A percentile compares a stretch with the other conserved stretches of the same genome.
These are phyloP conservation scores for Pseudohalonectria lignicola DNA, from an alignment of 2,329 filamentous ascomycete species.

Conservation along the genomic window DNA sequence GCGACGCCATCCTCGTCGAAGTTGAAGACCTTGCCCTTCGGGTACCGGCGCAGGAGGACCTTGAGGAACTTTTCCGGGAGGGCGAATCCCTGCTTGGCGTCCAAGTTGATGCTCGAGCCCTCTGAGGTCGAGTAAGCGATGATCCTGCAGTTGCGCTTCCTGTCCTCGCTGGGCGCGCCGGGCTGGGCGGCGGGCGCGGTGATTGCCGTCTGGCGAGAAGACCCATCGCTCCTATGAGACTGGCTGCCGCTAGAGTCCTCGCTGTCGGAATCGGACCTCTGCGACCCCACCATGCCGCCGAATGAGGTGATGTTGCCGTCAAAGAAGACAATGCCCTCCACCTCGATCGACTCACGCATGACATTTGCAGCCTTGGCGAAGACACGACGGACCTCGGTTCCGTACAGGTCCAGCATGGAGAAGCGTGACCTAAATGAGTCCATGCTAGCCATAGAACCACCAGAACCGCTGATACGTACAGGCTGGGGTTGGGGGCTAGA, in stretches of 20 bases:
- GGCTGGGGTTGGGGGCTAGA: background rate
- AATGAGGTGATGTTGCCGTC: constrained; percentile 20
- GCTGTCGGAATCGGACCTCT: background rate
- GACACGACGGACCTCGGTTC: constrained; percentile 8
- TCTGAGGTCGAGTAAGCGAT: constrained; percentile 26
- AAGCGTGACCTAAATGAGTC: background rate
- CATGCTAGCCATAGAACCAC: too few relatives aligned
- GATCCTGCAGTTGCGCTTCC: constrained; percentile 15
- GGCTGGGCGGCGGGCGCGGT: constrained; percentile 3
- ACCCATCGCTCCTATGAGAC: constrained; percentile 4
- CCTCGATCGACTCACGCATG: constrained; percentile 28
- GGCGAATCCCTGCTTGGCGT: constrained; percentile 7
- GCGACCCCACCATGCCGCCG: constrained; percentile 14
- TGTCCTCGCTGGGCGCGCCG: background rate
- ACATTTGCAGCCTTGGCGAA: constrained; percentile 31
- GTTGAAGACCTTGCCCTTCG: constrained; percentile 32
- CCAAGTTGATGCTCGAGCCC: constrained; percentile 20
- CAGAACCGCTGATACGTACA: too few relatives aligned
- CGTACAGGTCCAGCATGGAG: background rate
- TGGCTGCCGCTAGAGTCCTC: background rate
- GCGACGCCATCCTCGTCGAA: constrained; percentile 24
- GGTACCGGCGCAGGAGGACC: constrained; percentile 30
- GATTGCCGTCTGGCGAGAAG: too few relatives aligned
- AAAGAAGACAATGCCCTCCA: constrained; percentile 25
- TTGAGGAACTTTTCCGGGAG: constrained; percentile 24